Base-by-base conservation (phyloP, 768 basidiomycete species). In the Rhizopogon rudus region DNA sequence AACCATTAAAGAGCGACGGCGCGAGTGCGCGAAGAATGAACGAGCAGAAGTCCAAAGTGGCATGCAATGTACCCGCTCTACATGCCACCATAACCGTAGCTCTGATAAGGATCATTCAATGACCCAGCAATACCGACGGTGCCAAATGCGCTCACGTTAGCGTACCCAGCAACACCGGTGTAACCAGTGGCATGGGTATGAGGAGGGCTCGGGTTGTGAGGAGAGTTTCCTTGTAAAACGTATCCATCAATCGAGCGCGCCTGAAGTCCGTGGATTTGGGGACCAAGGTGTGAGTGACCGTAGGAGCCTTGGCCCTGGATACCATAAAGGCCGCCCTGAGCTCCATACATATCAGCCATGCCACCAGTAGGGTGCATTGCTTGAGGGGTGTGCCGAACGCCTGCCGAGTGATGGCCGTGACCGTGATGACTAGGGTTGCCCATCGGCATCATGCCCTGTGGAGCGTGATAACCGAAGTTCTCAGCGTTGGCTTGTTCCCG, bases 401-500 rank as follows among this genome's bases (percentile, higher is more conserved):
- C 72, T 56, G 73, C 67, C 59, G 74, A 69, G 41, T 72, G 67
- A 46, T 75, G 70, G 25, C 65, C 42, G 56, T 69, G 61, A 46
- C 61, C 61, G 25, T 53, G 65, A 55, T 77, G 65, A 35, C 73
- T 75, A 59, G 48, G 83, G 64, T 76, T 81, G 59, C 74, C 76
- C 73, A 85, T 78, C 62, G 79, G 84, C 55, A 80, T 74, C 59
- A 88, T 74, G 33, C 77, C 70, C 62, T 83, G 83, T 62, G 82
- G 83, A 65, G 77, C 78, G 56, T 82, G 79, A 66, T 83, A 84
- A 53, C 79, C 77, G 40, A 71, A 67, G 45, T 79, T 77, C 57
- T 78, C 86, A 53, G 75, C 79, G 61, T 90, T 89, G 73, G 88
- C 80, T 63, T 92, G 90, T 73, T 96, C 94, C 55, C 96, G 91